A percentile compares a stretch with the other conserved stretches of the same genome.
These are phyloP conservation scores for Stipa capillata DNA, from an alignment of 176 grass and related monocot genomes.

Conservation along the genomic window DNA sequence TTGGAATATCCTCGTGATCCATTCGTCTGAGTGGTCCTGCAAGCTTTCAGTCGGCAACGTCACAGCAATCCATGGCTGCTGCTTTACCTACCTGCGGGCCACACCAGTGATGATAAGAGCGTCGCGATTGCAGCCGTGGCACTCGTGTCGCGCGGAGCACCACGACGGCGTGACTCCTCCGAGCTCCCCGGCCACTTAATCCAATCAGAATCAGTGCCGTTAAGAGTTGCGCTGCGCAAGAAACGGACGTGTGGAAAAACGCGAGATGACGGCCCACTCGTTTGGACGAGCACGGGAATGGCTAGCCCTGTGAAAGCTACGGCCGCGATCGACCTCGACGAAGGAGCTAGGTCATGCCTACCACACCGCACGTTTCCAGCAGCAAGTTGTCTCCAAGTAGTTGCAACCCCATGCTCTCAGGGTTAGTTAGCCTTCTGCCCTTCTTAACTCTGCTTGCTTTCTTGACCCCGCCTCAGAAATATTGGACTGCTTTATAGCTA, in stretches of 20 bases:
- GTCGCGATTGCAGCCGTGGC: background rate
- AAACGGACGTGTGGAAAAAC: background rate
- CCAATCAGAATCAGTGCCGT: background rate
- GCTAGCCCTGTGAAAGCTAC: background rate
- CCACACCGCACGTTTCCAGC: background rate
- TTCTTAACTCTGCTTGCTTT: background rate
- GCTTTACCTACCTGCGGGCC: background rate
- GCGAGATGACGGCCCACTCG: background rate
- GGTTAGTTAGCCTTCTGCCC: background rate
- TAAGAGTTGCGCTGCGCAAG: background rate
- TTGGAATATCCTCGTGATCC: background rate
- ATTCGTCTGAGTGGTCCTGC: background rate
- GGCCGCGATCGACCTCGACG: constrained; percentile 8
- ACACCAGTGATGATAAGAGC: background rate
- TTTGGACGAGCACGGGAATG: background rate
- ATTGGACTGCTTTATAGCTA: background rate
- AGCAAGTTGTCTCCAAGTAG: background rate
- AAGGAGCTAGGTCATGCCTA: background rate
- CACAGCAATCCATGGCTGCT: background rate
- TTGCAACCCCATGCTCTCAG: background rate
- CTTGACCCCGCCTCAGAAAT: too few relatives aligned
- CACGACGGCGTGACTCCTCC: background rate
- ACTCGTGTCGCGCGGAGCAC: background rate
- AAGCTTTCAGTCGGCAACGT: background rate
- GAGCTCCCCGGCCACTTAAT: background rate